phyloP scores from a whole-genome alignment of 495 filamentous ascomycete genomes.

The Apodospora peruviana region DNA sequence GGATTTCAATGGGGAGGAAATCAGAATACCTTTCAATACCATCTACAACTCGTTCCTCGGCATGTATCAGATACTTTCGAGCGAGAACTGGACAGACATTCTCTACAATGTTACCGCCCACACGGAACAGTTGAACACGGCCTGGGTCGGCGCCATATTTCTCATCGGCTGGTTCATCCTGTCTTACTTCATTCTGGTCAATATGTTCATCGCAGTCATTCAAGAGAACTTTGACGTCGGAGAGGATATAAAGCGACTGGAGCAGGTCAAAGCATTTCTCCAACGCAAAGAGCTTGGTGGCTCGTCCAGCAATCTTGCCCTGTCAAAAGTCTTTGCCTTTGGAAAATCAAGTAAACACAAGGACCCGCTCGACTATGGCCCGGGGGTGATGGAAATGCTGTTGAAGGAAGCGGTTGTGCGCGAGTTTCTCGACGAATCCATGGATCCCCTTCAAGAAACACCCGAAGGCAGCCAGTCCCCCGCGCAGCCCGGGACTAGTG shows the following conservation, averaged over 20 bases:
- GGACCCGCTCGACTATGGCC: constrained; percentile 83
- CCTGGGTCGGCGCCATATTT: constrained; percentile 95
- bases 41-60: constrained; percentile 95
- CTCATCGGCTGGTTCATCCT: constrained; percentile 94
- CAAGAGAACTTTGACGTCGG: constrained; percentile 99
- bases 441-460: constrained; percentile 37
- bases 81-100: constrained; percentile 89
- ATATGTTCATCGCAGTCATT: constrained; percentile 99
- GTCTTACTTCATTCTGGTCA: constrained; percentile 91
- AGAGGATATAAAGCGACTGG: constrained; percentile 94
- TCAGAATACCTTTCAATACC: constrained; percentile 72
- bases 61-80: constrained; percentile 98
- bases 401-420: constrained; percentile 90
- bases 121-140: constrained; percentile 54
- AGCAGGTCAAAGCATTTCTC: constrained; percentile 91
- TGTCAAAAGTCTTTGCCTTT: constrained; percentile 82
- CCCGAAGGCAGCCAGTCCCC: constrained; percentile 32
- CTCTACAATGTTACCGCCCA: constrained; percentile 76
- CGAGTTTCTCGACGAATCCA: constrained; percentile 82
- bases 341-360: constrained; percentile 59
- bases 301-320: constrained; percentile 63
- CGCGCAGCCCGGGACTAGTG: constrained; percentile 15
- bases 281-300: constrained; percentile 79
- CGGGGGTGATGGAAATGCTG: constrained; percentile 87
- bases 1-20: constrained; percentile 50